Conservation (phyloP, 768 basidiomycete species). For the Mycena crocata region DNA sequence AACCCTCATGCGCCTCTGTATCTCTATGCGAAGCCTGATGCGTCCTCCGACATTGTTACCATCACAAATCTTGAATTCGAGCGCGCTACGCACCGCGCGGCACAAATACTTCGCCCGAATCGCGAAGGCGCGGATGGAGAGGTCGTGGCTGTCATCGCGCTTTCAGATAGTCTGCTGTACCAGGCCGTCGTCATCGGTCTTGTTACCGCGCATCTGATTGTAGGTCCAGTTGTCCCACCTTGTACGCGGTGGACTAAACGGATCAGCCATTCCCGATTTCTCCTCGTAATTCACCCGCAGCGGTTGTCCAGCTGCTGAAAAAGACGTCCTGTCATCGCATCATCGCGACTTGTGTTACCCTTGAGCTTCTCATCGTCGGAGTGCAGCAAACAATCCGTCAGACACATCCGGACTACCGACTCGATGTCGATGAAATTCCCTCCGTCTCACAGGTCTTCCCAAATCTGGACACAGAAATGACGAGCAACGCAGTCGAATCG, state of each 20-base stretch:
- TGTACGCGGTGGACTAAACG: background rate
- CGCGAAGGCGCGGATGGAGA: slow-evolving; percentile 34
- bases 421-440: slow-evolving; percentile 15
- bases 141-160: slow-evolving; percentile 47
- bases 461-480: slow-evolving; percentile 39
- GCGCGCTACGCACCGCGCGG: slow-evolving; percentile 43
- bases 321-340: slow-evolving; percentile 46
- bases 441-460: slow-evolving; percentile 35
- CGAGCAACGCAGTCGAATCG: background rate
- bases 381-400: background rate
- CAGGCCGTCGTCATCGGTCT: slow-evolving; percentile 42
- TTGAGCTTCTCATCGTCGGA: slow-evolving; percentile 34
- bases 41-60: background rate
- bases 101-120: slow-evolving; percentile 36
- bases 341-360: slow-evolving; percentile 42
- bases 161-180: slow-evolving; percentile 42
- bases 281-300: slow-evolving; percentile 50
- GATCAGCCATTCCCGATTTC: slow-evolving; percentile 51
- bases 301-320: slow-evolving; percentile 46
- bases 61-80: slow-evolving; percentile 3
- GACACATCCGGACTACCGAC: background rate
- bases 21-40: background rate
- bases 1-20: background rate
- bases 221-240: slow-evolving; percentile 33
- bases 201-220: slow-evolving; percentile 42